Percentiles rank a stretch among this genome's conserved stretches.
phyloP scores from a whole-genome alignment of 78 protist species.

The Dictyostelium brefeldianum region DNA sequence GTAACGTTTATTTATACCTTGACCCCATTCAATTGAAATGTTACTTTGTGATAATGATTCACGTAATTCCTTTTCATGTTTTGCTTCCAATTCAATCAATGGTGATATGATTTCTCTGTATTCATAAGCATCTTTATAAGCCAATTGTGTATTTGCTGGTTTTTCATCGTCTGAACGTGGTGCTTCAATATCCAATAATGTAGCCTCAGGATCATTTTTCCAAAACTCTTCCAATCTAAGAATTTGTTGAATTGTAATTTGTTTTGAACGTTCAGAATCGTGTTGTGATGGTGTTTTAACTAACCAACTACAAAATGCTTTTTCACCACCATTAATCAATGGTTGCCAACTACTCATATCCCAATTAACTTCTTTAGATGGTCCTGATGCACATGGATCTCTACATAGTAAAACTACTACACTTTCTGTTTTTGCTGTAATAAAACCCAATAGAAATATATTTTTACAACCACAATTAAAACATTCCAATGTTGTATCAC shows the following conservation, averaged over 20 bases:
- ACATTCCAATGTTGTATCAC: slow-evolving; percentile 96
- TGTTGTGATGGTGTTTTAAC: slow-evolving; percentile 92
- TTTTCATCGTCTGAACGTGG: slow-evolving; percentile 38
- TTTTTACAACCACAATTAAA: slow-evolving; percentile 97
- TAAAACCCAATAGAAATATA: slow-evolving; percentile 97
- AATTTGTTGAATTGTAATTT: slow-evolving; percentile 87
- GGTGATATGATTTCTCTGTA: slow-evolving; percentile 95
- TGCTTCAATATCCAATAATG: slow-evolving; percentile 78
- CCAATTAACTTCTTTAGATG: slow-evolving; percentile 89
- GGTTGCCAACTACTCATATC: slow-evolving; percentile 98
- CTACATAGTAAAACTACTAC: slow-evolving; percentile 98
- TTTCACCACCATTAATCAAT: slow-evolving; percentile 91
- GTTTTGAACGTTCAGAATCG: slow-evolving; percentile 90
- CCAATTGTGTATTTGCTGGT: slow-evolving; percentile 53
- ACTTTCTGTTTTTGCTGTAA: slow-evolving; percentile 96
- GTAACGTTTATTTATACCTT: slow-evolving; percentile 87
- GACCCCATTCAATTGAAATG: slow-evolving; percentile 95
- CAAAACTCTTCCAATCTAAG: slow-evolving; percentile 96
- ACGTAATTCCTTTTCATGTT: slow-evolving; percentile 88
- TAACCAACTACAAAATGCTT: slow-evolving; percentile 94
- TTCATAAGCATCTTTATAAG: slow-evolving; percentile 95
- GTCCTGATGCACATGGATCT: slow-evolving; percentile 84
- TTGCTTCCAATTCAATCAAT: slow-evolving; percentile 96
- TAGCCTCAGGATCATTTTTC: slow-evolving; percentile 87
- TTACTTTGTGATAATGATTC: slow-evolving; percentile 87